A percentile compares a stretch with the other conserved stretches of the same genome.
phyloP scores from a whole-genome alignment of 2,329 filamentous ascomycete species.

The Fusarium sp. region DNA sequence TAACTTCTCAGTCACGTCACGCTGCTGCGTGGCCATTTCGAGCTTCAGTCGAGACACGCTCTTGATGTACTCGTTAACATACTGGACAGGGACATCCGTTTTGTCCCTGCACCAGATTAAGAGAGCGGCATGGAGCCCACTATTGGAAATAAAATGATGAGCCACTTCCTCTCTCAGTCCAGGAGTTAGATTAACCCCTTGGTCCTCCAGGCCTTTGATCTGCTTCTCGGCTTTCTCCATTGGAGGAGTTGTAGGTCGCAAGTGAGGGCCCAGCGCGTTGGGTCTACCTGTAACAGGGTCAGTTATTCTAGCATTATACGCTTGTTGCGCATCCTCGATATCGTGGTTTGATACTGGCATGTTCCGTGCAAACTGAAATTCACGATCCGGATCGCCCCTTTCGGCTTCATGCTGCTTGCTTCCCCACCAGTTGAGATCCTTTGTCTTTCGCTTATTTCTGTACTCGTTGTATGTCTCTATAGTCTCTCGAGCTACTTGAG shows the following conservation, averaged over 20 bases:
- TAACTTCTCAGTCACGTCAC: background rate
- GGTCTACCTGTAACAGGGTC: background rate
- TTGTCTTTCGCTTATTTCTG: background rate
- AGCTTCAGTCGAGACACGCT: constrained; percentile 20
- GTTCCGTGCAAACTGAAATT: constrained; percentile 11
- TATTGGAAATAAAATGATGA: constrained; percentile 2
- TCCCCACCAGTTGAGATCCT: constrained; percentile 11
- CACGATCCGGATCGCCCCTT: constrained; percentile 13
- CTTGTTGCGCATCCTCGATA: background rate
- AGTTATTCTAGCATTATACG: background rate
- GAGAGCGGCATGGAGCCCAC: constrained; percentile 16
- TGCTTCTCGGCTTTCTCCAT: constrained; percentile 14
- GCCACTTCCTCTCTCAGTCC: constrained; percentile 11
- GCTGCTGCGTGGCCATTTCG: constrained; percentile 8
- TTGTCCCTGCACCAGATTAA: constrained; percentile 13
- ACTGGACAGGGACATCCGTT: constrained; percentile 4
- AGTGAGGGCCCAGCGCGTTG: constrained; percentile 7
- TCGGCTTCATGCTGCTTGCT: background rate
- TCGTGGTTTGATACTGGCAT: constrained; percentile 5
- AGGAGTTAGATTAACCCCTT: background rate
- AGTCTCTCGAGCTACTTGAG: background rate
- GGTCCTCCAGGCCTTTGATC: constrained; percentile 1
- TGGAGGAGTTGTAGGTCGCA: constrained; percentile 25
- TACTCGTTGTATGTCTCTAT: background rate
- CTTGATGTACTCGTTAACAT: constrained; percentile 16